phyloP scores from a whole-genome alignment of 116 monocot genomes.

The Trichopus zeylanicus region DNA sequence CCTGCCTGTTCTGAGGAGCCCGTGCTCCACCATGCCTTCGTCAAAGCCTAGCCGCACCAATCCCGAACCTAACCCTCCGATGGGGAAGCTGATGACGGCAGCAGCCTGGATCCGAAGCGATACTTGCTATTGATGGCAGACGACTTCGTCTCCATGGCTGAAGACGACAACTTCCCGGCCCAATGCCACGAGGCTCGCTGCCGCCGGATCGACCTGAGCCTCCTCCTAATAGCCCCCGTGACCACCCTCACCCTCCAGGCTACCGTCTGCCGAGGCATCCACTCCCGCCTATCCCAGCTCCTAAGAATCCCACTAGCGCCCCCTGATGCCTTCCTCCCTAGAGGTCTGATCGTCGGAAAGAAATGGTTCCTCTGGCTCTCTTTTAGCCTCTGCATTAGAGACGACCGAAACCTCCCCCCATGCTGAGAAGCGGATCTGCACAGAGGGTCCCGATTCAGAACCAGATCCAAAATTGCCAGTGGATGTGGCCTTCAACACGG shows the following conservation, averaged over 20 bases:
- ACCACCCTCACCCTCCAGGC: no score
- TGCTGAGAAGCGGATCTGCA: neutral
- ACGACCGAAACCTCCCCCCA: neutral
- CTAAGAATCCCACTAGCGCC: no score
- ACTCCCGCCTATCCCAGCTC: no score
- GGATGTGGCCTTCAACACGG: constrained; percentile 30
- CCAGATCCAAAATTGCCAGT: neutral
- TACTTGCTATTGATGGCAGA: constrained; percentile 15
- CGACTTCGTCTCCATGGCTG: constrained; percentile 16
- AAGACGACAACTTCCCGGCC: constrained; percentile 13
- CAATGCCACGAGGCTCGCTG: constrained; percentile 27
- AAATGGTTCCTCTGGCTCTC: no score
- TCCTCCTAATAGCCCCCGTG: no score
- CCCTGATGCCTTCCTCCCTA: no score
- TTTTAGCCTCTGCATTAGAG: neutral
- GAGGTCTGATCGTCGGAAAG: no score
- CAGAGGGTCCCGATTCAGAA: neutral
- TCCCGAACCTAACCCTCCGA: neutral
- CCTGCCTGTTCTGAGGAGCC: no score
- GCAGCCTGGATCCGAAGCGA: neutral
- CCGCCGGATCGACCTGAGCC: constrained; percentile 17
- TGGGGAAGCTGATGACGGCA: neutral
- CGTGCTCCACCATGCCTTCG: no score
- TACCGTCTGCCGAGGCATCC: no score
- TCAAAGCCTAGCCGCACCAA: no score